Conservation (phyloP, 345 rosid species). For the Capsella bursapastoris region DNA sequence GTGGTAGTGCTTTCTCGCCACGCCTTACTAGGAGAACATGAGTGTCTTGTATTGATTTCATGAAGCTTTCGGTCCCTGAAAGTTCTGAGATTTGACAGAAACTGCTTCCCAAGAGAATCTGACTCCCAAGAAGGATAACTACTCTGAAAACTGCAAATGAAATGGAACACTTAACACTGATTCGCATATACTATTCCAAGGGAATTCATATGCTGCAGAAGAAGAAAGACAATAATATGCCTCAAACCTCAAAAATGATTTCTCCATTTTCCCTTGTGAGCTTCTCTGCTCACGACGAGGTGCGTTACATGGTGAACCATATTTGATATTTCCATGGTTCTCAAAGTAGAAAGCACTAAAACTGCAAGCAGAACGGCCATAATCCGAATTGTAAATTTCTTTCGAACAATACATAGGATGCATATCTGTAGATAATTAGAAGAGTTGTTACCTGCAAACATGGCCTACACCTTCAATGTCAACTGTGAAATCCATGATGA, state of each 20-base stretch:
- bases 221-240: constrained; percentile 3
- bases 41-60: constrained; percentile 52
- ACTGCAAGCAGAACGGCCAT: constrained; percentile 50
- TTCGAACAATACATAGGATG: neutral
- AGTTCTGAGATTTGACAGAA: constrained; percentile 69
- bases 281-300: constrained; percentile 64
- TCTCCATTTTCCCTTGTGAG: constrained; percentile 98
- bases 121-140: constrained; percentile 94
- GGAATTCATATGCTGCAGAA: neutral
- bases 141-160: constrained; percentile 80
- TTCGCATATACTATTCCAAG: neutral
- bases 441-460: constrained; percentile 75
- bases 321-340: constrained; percentile 85
- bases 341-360: constrained; percentile 84
- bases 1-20: constrained; percentile 49
- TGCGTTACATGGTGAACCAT: constrained; percentile 73
- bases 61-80: constrained; percentile 78
- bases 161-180: constrained; percentile 22
- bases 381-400: neutral
- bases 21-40: constrained; percentile 50
- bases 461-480: constrained; percentile 96
- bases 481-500: constrained; percentile 82
- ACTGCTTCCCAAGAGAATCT: constrained; percentile 76
- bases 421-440: neutral
- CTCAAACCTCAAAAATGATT: constrained; percentile 90